Percentiles rank a stretch among this genome's conserved stretches.
Evolutionary conservation across 495 filamentous ascomycete genomes (phyloP).

Genomic region (Choiromyces venosus): DNA sequence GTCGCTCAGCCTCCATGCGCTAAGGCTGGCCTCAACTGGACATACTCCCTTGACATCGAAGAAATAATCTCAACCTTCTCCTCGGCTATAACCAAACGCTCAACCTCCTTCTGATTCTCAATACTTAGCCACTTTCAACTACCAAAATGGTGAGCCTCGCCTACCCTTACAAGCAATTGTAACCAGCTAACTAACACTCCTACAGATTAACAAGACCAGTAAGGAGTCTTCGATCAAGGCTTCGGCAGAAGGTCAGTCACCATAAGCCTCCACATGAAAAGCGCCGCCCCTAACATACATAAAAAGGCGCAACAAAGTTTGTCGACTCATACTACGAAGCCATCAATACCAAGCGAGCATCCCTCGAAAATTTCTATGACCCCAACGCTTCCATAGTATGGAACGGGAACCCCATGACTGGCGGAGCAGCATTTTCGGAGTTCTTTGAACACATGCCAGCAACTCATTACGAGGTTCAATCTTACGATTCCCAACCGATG

Average conservation of each 20-base stretch:
- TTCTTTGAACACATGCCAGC: conserved; percentile 60
- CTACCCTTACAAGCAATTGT: neutral
- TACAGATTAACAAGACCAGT: conserved; percentile 15
- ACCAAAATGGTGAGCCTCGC: neutral
- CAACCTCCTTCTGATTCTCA: neutral
- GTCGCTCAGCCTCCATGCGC: neutral
- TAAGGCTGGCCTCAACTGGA: neutral
- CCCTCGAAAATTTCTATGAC: conserved; percentile 57
- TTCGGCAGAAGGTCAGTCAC: conserved; percentile 33
- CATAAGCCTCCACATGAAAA: neutral
- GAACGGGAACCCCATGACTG: conserved; percentile 58
- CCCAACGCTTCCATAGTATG: conserved; percentile 54
- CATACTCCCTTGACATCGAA: neutral
- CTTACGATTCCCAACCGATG: conserved; percentile 62
- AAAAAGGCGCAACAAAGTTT: conserved; percentile 47
- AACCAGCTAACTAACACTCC: conserved; percentile 6
- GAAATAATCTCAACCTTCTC: neutral
- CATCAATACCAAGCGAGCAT: conserved; percentile 51
- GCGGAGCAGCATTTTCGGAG: conserved; percentile 54
- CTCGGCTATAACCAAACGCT: neutral
- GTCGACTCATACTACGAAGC: conserved; percentile 54
- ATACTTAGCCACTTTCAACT: neutral
- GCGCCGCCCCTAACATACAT: neutral
- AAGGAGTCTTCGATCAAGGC: conserved; percentile 34
- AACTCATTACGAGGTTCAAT: conserved; percentile 58